Base-by-base conservation (phyloP, 2,329 filamentous ascomycete species). In the Hypoxylon sp. region DNA sequence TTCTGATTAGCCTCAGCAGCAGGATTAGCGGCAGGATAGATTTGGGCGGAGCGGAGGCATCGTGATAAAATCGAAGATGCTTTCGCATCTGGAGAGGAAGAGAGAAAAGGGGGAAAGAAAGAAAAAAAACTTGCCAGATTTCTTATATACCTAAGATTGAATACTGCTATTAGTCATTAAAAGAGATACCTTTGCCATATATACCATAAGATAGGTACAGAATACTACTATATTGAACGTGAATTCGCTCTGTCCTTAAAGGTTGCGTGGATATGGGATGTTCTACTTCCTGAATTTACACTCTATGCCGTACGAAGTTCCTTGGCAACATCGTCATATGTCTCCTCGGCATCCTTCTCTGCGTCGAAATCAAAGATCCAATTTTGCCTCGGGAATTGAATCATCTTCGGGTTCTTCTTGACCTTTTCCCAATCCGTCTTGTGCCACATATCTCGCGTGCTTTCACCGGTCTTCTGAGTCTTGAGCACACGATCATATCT, bases 331-430 rank as follows among this genome's bases (percentile, higher is more conserved):
- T 75, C 74, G 21, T 80, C 79, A 58, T 81, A 82, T 11, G 74
- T 72, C 17, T 79, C 77, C 57, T 83, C 80, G 0, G 81, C 79
- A 19, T 82, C 74, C 62, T 77, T 78, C 76, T 87, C 85, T 0
- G 84, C 81, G 63, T 87, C 85, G 67, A 83, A 81, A n/a, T 78
- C 73, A 59, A 85, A 81, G 17, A 87, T 82, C 85, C 85, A 87
- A 57, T 84, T 82, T 61, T 86, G 83, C 2, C 84, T 79, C 5
- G 82, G 83, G 51, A 86, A 77, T 43, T 82, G 80, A 53, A 86
- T 83, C 38, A 79, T 81, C 63, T 81, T 77, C 0, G 84, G 83
- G 50, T 85, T 80, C 66, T 83, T 75, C 61, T 81, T 82, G 32
- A 85, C 83, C 64, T 82, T 82, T 21, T 75, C 78, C 83, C 83